phyloP scores from a whole-genome alignment of 2,329 filamentous ascomycete genomes.

The Paecilomyces fulvus region DNA sequence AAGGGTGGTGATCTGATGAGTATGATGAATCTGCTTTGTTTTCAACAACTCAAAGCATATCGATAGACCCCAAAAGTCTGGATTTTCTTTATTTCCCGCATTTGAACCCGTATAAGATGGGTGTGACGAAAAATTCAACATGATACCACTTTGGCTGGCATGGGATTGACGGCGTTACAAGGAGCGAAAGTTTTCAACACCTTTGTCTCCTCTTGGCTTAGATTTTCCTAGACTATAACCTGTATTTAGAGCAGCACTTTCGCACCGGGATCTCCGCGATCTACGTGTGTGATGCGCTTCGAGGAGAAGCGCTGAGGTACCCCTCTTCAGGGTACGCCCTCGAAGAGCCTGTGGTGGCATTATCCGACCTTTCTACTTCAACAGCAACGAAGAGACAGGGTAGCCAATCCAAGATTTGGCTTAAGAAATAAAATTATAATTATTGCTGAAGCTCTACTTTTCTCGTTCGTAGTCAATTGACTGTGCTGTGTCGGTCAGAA shows the following conservation, averaged over 20 bases:
- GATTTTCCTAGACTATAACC: slow-evolving; percentile 3
- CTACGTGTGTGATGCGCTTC: not conserved
- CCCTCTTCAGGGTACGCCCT: not conserved
- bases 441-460: not conserved
- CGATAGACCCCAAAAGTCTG: slow-evolving; percentile 27
- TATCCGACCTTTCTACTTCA: not conserved
- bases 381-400: not conserved
- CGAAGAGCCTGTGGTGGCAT: not conserved
- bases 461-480: not conserved
- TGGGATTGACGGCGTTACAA: slow-evolving; percentile 34
- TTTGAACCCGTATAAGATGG: slow-evolving; percentile 26
- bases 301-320: not conserved
- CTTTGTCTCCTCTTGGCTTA: slow-evolving; percentile 14
- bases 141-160: slow-evolving; percentile 39
- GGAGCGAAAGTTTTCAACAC: slow-evolving; percentile 36
- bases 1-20: slow-evolving; percentile 26
- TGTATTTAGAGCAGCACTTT: not conserved
- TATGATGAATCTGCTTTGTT: slow-evolving; percentile 41
- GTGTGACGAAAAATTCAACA: slow-evolving; percentile 40
- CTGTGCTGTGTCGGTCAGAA: not conserved
- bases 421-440: not conserved
- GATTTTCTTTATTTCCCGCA: slow-evolving; percentile 30
- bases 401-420: not conserved
- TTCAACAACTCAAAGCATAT: slow-evolving; percentile 44
- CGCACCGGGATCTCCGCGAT: not conserved